Conservation (phyloP, 1,139 yeast species). For the Hansenula lynferdii region DNA sequence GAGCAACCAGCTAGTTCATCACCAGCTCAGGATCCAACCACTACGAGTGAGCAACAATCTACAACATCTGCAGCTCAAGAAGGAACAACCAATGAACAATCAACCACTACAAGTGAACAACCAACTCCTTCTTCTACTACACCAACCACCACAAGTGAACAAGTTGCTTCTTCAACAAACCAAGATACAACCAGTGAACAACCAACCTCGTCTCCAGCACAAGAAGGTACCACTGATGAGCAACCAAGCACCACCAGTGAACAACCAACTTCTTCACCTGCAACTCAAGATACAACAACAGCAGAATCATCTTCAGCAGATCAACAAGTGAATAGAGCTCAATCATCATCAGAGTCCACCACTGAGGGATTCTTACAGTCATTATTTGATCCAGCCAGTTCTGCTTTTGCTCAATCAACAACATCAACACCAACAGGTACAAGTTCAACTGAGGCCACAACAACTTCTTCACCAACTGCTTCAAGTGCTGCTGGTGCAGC, state of each 20-base stretch:
- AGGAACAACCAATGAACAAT: neutral
- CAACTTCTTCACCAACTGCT: constrained; percentile 1
- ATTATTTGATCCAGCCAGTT: neutral
- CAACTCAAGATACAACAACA: neutral
- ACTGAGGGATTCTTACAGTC: neutral
- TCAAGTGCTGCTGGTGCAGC: constrained; percentile 2
- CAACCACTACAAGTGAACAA: neutral
- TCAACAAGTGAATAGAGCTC: neutral
- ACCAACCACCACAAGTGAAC: too few species aligned
- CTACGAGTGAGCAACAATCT: too few species aligned
- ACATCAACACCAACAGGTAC: neutral
- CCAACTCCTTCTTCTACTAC: neutral
- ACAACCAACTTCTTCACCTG: neutral
- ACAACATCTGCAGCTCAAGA: neutral
- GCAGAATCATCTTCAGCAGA: neutral
- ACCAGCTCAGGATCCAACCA: too few species aligned
- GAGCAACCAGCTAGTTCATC: neutral
- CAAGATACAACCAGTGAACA: neutral
- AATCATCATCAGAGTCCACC: neutral
- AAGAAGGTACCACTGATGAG: too few species aligned
- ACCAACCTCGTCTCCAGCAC: neutral
- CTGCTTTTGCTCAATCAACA: neutral
- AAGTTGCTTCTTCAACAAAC: too few species aligned
- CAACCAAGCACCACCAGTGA: too few species aligned
- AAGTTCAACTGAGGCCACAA: neutral